phyloP scores from a whole-genome alignment of 208 protist genomes.

The Phytomonas francai region DNA sequence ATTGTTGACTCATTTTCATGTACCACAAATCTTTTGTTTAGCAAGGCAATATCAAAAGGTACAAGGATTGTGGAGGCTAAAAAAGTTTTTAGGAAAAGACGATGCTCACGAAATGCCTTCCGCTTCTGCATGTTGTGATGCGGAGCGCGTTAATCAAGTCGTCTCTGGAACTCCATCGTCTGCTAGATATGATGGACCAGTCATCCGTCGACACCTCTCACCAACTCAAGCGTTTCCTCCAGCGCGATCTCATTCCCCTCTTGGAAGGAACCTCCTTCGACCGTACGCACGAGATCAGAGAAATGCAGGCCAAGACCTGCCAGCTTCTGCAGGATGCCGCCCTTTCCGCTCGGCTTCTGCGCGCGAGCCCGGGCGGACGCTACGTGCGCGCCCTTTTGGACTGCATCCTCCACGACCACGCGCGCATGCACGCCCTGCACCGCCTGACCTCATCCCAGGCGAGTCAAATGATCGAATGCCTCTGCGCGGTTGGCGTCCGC shows the following conservation, averaged over 20 bases:
- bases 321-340: slow-evolving; percentile 67
- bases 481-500: slow-evolving; percentile 44
- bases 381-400: slow-evolving; percentile 47
- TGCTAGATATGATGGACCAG: slow-evolving; percentile 37
- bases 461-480: slow-evolving; percentile 62
- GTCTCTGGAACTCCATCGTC: slow-evolving; percentile 35
- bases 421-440: slow-evolving; percentile 61
- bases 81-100: background rate
- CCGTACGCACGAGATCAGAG: slow-evolving; percentile 30
- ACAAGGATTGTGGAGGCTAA: background rate
- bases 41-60: background rate
- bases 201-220: slow-evolving; percentile 20
- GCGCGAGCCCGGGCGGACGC: slow-evolving; percentile 30
- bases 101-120: slow-evolving; percentile 19
- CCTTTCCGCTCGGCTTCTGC: slow-evolving; percentile 58
- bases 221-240: slow-evolving; percentile 51
- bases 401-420: slow-evolving; percentile 61
- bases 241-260: slow-evolving; percentile 55
- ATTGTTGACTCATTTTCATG: background rate
- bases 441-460: slow-evolving; percentile 75
- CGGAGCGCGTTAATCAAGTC: slow-evolving; percentile 19
- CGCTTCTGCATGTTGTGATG: slow-evolving; percentile 14
- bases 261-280: slow-evolving; percentile 58
- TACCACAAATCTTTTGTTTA: background rate
- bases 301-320: slow-evolving; percentile 40